Evolutionary conservation across 257 asterid genomes (phyloP).

Genomic region (Primulina huaijiensis): DNA sequence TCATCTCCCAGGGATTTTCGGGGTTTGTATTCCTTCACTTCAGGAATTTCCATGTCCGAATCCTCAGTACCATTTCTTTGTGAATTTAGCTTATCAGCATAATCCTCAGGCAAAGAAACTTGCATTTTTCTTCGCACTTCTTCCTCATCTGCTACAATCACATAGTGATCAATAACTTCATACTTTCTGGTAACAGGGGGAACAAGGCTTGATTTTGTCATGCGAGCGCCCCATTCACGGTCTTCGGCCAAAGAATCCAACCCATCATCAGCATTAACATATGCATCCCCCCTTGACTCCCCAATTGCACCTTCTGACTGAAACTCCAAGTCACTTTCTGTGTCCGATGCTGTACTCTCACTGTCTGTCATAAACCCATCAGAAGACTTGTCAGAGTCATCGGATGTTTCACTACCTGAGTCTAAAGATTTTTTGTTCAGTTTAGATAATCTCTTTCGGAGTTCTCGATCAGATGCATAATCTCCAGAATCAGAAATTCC

Average conservation of each 20-base stretch:
- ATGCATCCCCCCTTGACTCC: constrained; percentile 57
- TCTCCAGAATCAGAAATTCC: constrained; percentile 72
- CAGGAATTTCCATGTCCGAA: constrained; percentile 99
- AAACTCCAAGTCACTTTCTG: constrained; percentile 76
- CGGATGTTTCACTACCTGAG: constrained; percentile 84
- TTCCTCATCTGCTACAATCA: constrained; percentile 86
- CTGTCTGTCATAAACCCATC: constrained; percentile 62
- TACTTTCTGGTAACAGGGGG: constrained; percentile 98
- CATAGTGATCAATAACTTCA: constrained; percentile 88
- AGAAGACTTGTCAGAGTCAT: constrained; percentile 70
- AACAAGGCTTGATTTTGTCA: constrained; percentile 94
- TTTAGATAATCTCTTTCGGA: constrained; percentile 76
- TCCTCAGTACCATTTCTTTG: constrained; percentile 96
- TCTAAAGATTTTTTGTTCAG: constrained; percentile 68
- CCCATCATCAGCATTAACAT: constrained; percentile 65
- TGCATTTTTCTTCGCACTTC: constrained; percentile 95
- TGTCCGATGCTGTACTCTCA: constrained; percentile 74
- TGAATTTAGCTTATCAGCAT: constrained; percentile 69
- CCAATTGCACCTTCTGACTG: constrained; percentile 51
- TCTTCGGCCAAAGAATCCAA: constrained; percentile 83
- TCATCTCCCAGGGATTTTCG: constrained; percentile 83
- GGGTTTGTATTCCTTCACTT: constrained; percentile 90
- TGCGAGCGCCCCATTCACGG: constrained; percentile 99
- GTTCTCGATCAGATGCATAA: constrained; percentile 86
- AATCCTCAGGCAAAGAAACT: constrained; percentile 94